Base-by-base conservation (phyloP, 768 basidiomycete species). In the Boletus subcaerulescens region DNA sequence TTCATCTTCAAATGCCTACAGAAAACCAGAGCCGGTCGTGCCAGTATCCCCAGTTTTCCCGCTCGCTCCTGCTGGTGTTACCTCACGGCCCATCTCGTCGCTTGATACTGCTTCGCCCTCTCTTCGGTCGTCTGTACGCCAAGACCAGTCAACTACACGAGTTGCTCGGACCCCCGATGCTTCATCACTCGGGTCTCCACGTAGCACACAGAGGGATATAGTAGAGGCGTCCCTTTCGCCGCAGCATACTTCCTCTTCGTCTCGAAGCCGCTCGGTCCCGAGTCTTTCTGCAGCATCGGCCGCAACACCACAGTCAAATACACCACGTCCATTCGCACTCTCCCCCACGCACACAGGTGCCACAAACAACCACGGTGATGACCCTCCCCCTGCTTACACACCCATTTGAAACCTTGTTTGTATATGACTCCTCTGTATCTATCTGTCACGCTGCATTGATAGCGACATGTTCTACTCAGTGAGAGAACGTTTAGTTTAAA, bases 361-460 rank as follows among this genome's bases (percentile, higher is more conserved):
- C 31, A 48, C 53, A 14, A 48, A 20, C n/a, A 48, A 33, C 24
- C 17, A 18, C 7, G 24, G 40, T 20, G 55, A 47, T 2, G 69
- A 67, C 3, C 57, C 67, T 29, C 67, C 67, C 12, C 67, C 67
- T 13, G 62, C 69, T 29, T 69, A 69, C 13, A 71, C 67, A 18
- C 59, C 60, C 14, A 4, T 58, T 3, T 60, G 29, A 69, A 14
- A n/a, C 3, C 1, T 18, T 45, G 8, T 20, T 29, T 33, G 20
- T 31, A 18, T 47, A 38, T 1, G 18, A n/a, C 44, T 33, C 11
- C 4, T 20, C 4, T 20, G 13, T 38, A 11, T 50, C 20, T 17
- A 7, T 44, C 18, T 18, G 17, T 15, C 38, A 9, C 1, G 56
- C 5, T 26, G 4, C 15, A n/a, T 33, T 35, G 38, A 35, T 20